A percentile compares a stretch with the other conserved stretches of the same genome.
phyloP scores from a whole-genome alignment of 352 stramenopile genomes.

The Globisporangium ultimum region DNA sequence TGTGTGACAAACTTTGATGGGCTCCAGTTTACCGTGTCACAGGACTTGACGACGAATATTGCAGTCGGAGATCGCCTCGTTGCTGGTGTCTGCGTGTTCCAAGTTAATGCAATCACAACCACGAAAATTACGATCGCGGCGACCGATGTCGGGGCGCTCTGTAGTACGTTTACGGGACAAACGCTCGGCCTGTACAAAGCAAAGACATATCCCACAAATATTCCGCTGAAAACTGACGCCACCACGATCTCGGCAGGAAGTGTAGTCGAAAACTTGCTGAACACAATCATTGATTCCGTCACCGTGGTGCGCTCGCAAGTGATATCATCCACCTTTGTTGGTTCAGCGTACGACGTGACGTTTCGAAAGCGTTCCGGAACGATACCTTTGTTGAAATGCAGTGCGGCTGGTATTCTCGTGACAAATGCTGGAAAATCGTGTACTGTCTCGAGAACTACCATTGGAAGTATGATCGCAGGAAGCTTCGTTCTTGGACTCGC shows the following conservation, averaged over 20 bases:
- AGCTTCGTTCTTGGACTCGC: constrained; percentile 56
- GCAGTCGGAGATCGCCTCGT: constrained; percentile 30
- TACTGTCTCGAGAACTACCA: constrained; percentile 28
- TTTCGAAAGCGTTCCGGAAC: constrained; percentile 60
- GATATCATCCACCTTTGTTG: constrained; percentile 50
- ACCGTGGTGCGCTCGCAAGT: constrained; percentile 28
- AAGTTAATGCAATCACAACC: constrained; percentile 25
- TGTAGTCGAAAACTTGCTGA: constrained; percentile 43
- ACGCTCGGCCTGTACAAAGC: constrained; percentile 56
- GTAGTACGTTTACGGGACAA: constrained; percentile 40
- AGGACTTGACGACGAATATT: constrained; percentile 18
- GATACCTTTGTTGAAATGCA: constrained; percentile 51
- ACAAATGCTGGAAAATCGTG: constrained; percentile 28
- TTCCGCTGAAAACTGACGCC: constrained; percentile 40
- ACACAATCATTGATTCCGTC: constrained; percentile 50
- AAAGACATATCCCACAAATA: constrained; percentile 28
- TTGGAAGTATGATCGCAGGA: constrained; percentile 68
- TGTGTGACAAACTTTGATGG: constrained; percentile 72
- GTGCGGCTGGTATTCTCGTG: constrained; percentile 21
- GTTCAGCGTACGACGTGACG: constrained; percentile 57
- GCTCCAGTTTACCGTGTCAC: constrained; percentile 36
- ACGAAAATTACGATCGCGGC: constrained; percentile 34
- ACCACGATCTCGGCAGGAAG: constrained; percentile 33
- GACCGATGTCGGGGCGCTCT: constrained; percentile 45
- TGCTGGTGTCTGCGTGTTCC: constrained; percentile 55